phyloP scores from a whole-genome alignment of 257 asterid species.

The Solanum rostratum region DNA sequence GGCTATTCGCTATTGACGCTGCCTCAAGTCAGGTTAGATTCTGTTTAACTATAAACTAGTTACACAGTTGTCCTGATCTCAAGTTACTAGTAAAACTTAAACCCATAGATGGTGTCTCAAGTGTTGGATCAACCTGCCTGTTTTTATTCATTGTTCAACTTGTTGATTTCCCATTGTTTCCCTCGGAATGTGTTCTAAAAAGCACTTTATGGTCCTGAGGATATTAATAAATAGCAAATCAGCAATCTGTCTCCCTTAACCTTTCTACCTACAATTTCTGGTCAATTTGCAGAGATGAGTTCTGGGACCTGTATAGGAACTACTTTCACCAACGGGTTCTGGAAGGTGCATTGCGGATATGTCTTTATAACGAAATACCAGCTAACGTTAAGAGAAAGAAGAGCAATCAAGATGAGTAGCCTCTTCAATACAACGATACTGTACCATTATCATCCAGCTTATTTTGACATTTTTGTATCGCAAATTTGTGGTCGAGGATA shows the following conservation, averaged over 20 bases:
- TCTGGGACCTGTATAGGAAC: slow-evolving; percentile 77
- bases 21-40: slow-evolving; percentile 84
- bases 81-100: not conserved
- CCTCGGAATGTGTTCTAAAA: not conserved
- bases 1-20: slow-evolving; percentile 89
- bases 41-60: not conserved
- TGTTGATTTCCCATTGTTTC: not conserved
- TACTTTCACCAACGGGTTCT: slow-evolving; percentile 56
- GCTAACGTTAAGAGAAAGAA: not conserved
- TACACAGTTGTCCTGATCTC: not conserved
- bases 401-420: not conserved
- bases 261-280: not conserved
- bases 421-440: not conserved
- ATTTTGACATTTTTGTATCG: not conserved
- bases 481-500: not conserved
- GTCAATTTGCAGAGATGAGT: slow-evolving; percentile 61
- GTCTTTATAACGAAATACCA: slow-evolving; percentile 52
- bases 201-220: not conserved
- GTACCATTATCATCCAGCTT: not conserved
- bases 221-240: not conserved
- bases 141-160: not conserved
- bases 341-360: slow-evolving; percentile 54
- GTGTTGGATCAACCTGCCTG: not conserved
- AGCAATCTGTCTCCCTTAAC: not conserved
- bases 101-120: not conserved